Conservation (phyloP, 345 rosid genomes). For the Populus tremula region DNA sequence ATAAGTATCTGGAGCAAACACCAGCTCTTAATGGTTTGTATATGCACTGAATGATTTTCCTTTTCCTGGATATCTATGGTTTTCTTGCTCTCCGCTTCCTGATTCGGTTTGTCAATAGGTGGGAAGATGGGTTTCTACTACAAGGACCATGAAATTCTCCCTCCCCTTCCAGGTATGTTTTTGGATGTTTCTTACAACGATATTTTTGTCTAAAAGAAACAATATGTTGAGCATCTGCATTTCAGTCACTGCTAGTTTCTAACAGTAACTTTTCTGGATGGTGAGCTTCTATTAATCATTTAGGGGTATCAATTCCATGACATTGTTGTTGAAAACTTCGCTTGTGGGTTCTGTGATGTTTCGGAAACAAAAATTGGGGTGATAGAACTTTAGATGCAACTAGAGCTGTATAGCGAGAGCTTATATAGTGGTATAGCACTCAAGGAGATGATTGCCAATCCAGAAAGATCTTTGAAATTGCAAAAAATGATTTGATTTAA, state of each 20-base stretch:
- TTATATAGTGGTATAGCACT: too few relatives aligned
- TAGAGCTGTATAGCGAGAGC: too few relatives aligned
- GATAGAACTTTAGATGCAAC: too few relatives aligned
- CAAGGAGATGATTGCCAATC: too few relatives aligned
- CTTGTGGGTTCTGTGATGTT: too few relatives aligned
- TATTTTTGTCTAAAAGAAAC: not conserved
- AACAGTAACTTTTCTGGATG: too few relatives aligned
- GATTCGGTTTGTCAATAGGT: conserved; percentile 39
- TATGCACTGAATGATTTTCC: not conserved
- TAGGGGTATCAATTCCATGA: too few relatives aligned
- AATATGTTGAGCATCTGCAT: not conserved
- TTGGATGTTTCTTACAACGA: not conserved
- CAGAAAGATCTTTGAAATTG: too few relatives aligned
- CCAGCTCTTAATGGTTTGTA: conserved; percentile 72
- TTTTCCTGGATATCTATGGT: conserved; percentile 6
- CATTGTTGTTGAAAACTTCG: too few relatives aligned
- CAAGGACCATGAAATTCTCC: conserved; percentile 94
- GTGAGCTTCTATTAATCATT: too few relatives aligned
- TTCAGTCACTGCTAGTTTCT: not conserved
- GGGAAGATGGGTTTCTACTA: conserved; percentile 95
- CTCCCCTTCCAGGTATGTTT: conserved; percentile 84
- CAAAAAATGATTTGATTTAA: too few relatives aligned
- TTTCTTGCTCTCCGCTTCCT: conserved; percentile 23
- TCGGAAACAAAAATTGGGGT: too few relatives aligned
- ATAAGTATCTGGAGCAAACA: conserved; percentile 66